Evolutionary conservation across 306 rosid genomes (phyloP), one percentile per base, ranked within the genome.

Genomic region (Quercus parvula): DNA sequence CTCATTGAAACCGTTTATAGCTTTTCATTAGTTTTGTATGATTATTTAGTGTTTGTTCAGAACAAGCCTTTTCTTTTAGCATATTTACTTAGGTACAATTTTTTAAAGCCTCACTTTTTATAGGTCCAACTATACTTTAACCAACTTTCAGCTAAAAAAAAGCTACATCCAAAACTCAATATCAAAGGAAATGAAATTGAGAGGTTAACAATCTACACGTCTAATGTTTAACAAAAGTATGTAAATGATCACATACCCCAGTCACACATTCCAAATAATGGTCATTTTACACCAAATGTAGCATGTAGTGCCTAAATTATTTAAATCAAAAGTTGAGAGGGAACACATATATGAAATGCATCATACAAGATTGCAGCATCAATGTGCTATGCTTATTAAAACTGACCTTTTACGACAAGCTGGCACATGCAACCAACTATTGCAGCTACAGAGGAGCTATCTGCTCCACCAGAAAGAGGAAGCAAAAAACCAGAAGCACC

Each of bases 381-480:
- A 6, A 67, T 35, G 51, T 11, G 59, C 22, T 46, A 49, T 22
- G 56, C 71, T 59, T 28, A 72, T 30, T 59, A 54, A 52, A 80
- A 64, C 86, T 58, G 69, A 91, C 99, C 99, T 89, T 93, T 90
- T 78, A 93, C 89, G 41, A 95, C 96, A 84, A 95, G 93, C 79
- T 95, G 98, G 83, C 97, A 95, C 99, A 93, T 91, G 90, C 94
- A 93, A 70, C 98, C 98, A 79, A 93, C 99, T 81, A 95, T 91
- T 17, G 98, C 97, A 76, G 99, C 98, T 15, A 95, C 99, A 51
- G 98, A 82, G 55, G 97, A 95, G 90, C 98, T 93, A 87, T 95
- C 99, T 66, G 99, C 99, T 78, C 99, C 99, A 76, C 99, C 99
- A 59, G 98, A 95, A 75, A 95, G 96, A 71, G 99, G 99, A 75